phyloP scores from a whole-genome alignment of 257 asterid genomes.

The Petunia secreta region DNA sequence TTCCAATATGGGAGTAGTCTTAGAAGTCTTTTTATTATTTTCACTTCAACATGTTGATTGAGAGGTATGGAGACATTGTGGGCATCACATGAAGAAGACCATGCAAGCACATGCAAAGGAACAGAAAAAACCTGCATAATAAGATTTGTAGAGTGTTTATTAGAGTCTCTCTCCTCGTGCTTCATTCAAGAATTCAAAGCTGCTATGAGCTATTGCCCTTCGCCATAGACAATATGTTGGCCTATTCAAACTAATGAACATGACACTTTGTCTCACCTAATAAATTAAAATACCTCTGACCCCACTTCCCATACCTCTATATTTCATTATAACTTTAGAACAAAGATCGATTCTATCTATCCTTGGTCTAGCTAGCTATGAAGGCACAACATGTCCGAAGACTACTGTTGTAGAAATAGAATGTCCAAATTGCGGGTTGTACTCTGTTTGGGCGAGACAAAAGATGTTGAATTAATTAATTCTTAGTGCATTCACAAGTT shows the following conservation, averaged over 20 bases:
- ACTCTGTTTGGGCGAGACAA: no score
- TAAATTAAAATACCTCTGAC: constrained; percentile 6
- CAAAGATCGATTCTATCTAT: no score
- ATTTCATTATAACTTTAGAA: neutral
- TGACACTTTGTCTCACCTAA: constrained; percentile 36
- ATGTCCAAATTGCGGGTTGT: no score
- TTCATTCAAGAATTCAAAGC: constrained; percentile 26
- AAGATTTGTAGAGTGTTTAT: constrained; percentile 6
- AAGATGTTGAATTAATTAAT: no score
- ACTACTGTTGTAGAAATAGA: no score
- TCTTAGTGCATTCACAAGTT: no score
- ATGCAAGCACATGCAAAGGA: constrained; percentile 39
- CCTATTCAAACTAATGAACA: constrained; percentile 31
- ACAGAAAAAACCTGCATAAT: constrained; percentile 49
- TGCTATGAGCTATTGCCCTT: constrained; percentile 29
- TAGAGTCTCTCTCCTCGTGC: constrained; percentile 29
- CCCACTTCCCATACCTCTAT: constrained; percentile 40
- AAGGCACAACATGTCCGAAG: no score
- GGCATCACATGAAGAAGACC: constrained; percentile 43
- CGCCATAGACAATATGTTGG: constrained; percentile 22
- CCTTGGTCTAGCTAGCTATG: no score
- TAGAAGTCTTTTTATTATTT: no score
- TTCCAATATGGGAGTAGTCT: no score
- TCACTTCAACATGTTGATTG: neutral
- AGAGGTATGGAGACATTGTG: constrained; percentile 49